Evolutionary conservation across 768 basidiomycete genomes (phyloP).

Genomic region (Mycena venus): DNA sequence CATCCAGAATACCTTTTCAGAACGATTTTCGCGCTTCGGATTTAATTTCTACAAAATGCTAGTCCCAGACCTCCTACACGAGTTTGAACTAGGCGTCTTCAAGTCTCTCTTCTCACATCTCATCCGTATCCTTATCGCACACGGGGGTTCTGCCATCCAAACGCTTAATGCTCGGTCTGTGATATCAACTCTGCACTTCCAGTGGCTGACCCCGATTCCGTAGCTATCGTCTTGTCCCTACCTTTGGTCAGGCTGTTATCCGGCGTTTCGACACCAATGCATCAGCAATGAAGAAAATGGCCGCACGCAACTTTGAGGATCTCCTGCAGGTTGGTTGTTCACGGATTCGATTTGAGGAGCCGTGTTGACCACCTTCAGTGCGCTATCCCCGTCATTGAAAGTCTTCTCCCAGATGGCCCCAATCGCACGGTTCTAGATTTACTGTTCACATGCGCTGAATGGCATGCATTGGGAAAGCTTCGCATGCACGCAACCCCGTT

Average conservation of each 20-base stretch:
- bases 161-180: neutral
- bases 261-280: slow-evolving; percentile 36
- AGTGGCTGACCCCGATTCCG: neutral
- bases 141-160: neutral
- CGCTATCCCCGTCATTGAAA: slow-evolving; percentile 51
- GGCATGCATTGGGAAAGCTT: slow-evolving; percentile 52
- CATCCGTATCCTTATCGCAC: slow-evolving; percentile 11
- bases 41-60: slow-evolving; percentile 35
- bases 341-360: too few species aligned
- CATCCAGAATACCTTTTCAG: slow-evolving; percentile 38
- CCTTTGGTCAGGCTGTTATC: slow-evolving; percentile 32
- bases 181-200: neutral
- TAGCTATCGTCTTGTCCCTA: slow-evolving; percentile 14
- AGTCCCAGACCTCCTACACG: slow-evolving; percentile 38
- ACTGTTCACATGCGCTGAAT: slow-evolving; percentile 46
- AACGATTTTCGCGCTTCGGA: neutral
- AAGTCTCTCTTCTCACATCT: slow-evolving; percentile 37
- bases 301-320: slow-evolving; percentile 44
- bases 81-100: slow-evolving; percentile 40
- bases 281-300: slow-evolving; percentile 35
- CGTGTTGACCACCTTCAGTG: slow-evolving; percentile 37
- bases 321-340: slow-evolving; percentile 37
- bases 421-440: slow-evolving; percentile 45
- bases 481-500: slow-evolving; percentile 44
- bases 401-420: slow-evolving; percentile 44